Conservation (phyloP, 306 rosid species). For the Notholithocarpus densiflorus region DNA sequence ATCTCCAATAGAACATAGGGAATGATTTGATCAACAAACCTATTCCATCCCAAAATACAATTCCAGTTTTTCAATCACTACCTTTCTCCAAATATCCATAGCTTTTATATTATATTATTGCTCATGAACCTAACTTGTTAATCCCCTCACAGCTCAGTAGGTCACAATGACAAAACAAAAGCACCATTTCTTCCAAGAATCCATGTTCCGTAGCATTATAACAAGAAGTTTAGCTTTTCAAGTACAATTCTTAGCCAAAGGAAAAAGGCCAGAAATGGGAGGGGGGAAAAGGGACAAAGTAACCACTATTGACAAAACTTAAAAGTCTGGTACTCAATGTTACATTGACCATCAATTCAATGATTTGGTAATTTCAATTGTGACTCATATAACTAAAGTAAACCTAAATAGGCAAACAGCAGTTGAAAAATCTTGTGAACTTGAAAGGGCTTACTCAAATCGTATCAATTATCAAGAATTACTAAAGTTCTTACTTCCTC, state of each 20-base stretch:
- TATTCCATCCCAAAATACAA: background rate
- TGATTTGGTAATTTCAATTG: background rate
- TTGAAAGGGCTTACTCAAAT: background rate
- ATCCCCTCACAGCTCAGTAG: background rate
- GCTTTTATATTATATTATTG: background rate
- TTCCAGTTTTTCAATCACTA: background rate
- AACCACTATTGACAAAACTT: background rate
- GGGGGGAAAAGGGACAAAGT: background rate
- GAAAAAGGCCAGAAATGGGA: background rate
- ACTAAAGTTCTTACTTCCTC: background rate
- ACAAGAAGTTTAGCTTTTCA: background rate
- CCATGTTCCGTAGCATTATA: background rate
- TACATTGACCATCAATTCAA: background rate
- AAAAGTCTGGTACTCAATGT: background rate
- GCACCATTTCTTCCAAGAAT: background rate
- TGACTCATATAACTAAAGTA: background rate
- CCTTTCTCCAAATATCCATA: background rate
- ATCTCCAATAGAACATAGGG: too few species aligned
- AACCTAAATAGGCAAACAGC: background rate
- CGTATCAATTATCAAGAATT: background rate
- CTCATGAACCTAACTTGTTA: background rate
- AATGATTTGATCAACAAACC: background rate
- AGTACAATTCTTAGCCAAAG: background rate
- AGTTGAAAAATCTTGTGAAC: background rate
- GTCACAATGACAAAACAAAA: background rate